Base-by-base conservation (phyloP, 257 asterid genomes). In the Nicotiana attenuata region DNA sequence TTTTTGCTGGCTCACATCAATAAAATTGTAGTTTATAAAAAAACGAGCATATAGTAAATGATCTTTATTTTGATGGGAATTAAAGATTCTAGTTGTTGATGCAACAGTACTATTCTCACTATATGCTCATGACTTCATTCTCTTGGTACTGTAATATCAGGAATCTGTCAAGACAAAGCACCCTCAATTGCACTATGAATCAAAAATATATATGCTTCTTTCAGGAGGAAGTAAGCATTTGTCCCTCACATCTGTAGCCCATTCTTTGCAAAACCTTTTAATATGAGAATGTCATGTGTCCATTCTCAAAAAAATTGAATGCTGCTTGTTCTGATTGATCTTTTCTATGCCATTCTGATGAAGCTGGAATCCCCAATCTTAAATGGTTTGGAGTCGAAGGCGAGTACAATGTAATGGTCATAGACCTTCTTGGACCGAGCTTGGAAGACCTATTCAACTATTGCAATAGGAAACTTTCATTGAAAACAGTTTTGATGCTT, bases 391-490 rank as follows among this genome's bases (percentile, higher is more conserved):
- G 98, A 80, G 93, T 89, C 80, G 98, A 92, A 87, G 88, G 91
- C 1, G 97, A 92, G 61, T 94, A 92, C 85, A 94, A 91, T 77
- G 91, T 94, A 68, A 94, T 94, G 98, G 98, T 94, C 81, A 94
- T 94, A 81, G 98, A 94, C 88, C 97, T 94, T 86, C 92, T 94
- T 85, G 98, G 98, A 71, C 98, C 98, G 24, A 94, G 98, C 84
- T 84, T 94, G 88, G 98, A 94, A 87, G 98, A 94, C 83, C 97
- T 94, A 29, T 94, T 94, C 86, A 92, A 92, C 83, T 94, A 92
- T 69, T 94, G 98, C 87, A 92, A 90, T 83, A 89, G 97, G 85
- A 94, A 89, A 85, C 87, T 94, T 85, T 87, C 94, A 81, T 87
- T 94, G 89, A 94, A 94, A 85, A 90, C 98, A 75, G 97, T 92